Base-by-base conservation (phyloP, 768 basidiomycete species). In the Rhodotorula babjevae region DNA sequence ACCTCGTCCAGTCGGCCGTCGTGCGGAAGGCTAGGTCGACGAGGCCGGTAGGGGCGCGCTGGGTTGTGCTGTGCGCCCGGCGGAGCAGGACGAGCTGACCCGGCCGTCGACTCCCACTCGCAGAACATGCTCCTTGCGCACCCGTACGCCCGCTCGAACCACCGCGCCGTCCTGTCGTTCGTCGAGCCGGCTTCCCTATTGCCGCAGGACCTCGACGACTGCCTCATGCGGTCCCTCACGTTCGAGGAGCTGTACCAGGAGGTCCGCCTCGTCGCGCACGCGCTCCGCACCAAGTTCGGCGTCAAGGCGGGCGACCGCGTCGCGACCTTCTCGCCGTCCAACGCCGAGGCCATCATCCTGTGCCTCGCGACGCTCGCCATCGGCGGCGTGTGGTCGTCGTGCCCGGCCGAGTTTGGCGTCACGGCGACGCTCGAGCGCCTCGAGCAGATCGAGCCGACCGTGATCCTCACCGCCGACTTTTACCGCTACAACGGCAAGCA, bases 351-450 rank as follows among this genome's bases (percentile, higher is more conserved):
- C 83, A 63, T 72, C 61, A 25, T 67, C 42, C 61, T 63, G 50
- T 76, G 69, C 36, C 68, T 77, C 47, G 66, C 70, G 25, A 65
- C 67, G 1, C 64, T 69, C 62, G 65, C 69, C 21, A 31, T 60
- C 65, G 90, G 85, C 77, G 89, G 84, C n/a, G 89, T 92, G 56
- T 92, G 90, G 88, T 89, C 90, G 57, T 87, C 87, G 77, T 89
- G 89, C 23, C 89, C 90, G 27, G 87, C 90, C 25, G 90, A 92
- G 80, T 91, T 92, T 80, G 90, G 88, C n/a, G 82, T 88, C 29
- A 85, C 87, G 72, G 90, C 90, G 18, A 89, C 90, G 4, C 82
- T 88, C 56, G 90, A 92, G 81, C 85, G 91, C 84, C 87, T 92
- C 71, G 87, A 90, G 78, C 91, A 92, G 85, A 74, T 79, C 50